Percentiles rank a stretch among this genome's conserved stretches.
Conservation (phyloP, 2,329 filamentous ascomycete genomes). For the Fusarium veterinarium region DNA sequence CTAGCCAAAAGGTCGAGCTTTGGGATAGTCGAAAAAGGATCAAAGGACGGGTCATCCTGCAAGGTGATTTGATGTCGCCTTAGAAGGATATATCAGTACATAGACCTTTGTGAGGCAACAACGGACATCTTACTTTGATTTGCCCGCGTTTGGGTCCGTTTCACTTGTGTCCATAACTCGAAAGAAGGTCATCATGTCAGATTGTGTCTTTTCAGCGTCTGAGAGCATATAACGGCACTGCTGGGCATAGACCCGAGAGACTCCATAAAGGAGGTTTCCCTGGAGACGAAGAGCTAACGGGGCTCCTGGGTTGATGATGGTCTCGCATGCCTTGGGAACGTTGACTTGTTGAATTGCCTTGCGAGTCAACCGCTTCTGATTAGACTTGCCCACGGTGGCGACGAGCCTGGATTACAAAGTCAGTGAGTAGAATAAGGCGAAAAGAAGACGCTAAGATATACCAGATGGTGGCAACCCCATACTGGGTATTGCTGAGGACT, state of each 20-base stretch:
- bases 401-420: constrained; percentile 74
- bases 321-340: constrained; percentile 85
- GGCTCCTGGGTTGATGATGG: constrained; percentile 83
- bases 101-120: constrained; percentile 41
- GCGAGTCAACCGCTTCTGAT: constrained; percentile 78
- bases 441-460: constrained; percentile 55
- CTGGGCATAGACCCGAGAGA: constrained; percentile 86
- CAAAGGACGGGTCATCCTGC: constrained; percentile 84
- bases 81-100: constrained; percentile 6
- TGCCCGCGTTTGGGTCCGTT: constrained; percentile 77
- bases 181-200: constrained; percentile 77
- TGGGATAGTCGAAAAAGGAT: constrained; percentile 48
- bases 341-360: constrained; percentile 92
- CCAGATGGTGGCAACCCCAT: constrained; percentile 97
- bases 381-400: constrained; percentile 84
- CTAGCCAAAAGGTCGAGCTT: constrained; percentile 52
- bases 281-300: constrained; percentile 92
- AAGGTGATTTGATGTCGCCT: constrained; percentile 83
- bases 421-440: neutral
- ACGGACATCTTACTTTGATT: constrained; percentile 69
- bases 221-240: constrained; percentile 88
- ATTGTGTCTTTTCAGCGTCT: constrained; percentile 81
- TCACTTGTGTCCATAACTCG: constrained; percentile 64
- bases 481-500: constrained; percentile 86
- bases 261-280: constrained; percentile 86